A percentile compares a stretch with the other conserved stretches of the same genome.
Evolutionary conservation across 805 yeast species (phyloP).

Genomic region (Millerozyma miso): DNA sequence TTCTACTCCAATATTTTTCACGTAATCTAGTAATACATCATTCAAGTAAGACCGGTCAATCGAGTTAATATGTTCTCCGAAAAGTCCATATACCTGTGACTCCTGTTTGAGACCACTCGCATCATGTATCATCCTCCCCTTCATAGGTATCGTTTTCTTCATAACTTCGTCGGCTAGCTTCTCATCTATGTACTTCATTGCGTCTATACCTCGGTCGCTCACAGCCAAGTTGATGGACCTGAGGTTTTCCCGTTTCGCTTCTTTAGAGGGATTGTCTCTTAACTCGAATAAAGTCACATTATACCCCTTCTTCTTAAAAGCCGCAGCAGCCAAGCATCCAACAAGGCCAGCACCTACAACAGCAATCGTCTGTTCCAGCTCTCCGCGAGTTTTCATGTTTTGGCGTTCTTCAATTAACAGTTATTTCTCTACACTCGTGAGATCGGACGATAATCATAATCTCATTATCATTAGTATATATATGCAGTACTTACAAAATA

Average conservation of each 20-base stretch:
- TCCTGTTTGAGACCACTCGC: slow-evolving; percentile 51
- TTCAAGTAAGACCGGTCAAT: slow-evolving; percentile 75
- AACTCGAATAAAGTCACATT: slow-evolving; percentile 68
- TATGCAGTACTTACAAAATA: slow-evolving; percentile 3
- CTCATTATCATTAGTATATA: not conserved
- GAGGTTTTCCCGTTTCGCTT: slow-evolving; percentile 33
- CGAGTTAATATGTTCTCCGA: slow-evolving; percentile 81
- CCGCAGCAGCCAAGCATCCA: slow-evolving; percentile 81
- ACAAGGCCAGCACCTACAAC: slow-evolving; percentile 90
- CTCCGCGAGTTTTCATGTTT: not conserved
- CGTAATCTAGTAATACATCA: slow-evolving; percentile 58
- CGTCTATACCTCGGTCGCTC: slow-evolving; percentile 76
- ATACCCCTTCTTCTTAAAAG: slow-evolving; percentile 68
- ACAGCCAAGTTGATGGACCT: slow-evolving; percentile 85
- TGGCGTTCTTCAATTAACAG: too few relatives aligned
- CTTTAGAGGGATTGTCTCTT: slow-evolving; percentile 59
- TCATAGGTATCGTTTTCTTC: slow-evolving; percentile 72
- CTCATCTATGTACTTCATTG: slow-evolving; percentile 59
- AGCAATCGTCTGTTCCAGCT: slow-evolving; percentile 28
- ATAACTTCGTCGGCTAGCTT: slow-evolving; percentile 54
- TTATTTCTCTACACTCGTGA: too few relatives aligned
- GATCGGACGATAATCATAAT: not conserved
- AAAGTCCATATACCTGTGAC: slow-evolving; percentile 72
- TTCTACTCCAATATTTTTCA: slow-evolving; percentile 40
- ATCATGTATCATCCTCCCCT: slow-evolving; percentile 87